Conservation (phyloP, 345 rosid genomes). For the Punica granatum region DNA sequence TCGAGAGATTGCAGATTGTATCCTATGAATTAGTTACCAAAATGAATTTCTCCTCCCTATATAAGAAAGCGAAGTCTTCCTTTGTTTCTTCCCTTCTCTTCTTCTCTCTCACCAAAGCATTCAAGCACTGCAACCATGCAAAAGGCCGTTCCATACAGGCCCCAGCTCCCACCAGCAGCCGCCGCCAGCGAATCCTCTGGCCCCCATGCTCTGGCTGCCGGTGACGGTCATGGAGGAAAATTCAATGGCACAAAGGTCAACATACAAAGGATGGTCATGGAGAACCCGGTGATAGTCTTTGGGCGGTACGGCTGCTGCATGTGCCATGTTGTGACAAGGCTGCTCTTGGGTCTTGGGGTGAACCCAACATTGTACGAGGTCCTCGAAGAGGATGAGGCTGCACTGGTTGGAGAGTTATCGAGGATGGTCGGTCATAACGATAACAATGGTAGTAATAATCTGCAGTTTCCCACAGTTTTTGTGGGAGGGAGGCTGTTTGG, state of each 20-base stretch:
- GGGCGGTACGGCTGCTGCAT: slow-evolving; percentile 7
- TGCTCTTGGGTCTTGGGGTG: slow-evolving; percentile 66
- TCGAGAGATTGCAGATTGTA: background rate
- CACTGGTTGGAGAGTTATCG: slow-evolving; percentile 28
- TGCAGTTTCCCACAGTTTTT: slow-evolving; percentile 66
- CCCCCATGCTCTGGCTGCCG: slow-evolving; percentile 17
- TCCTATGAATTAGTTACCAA: background rate
- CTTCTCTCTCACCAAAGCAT: background rate
- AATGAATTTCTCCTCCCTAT: background rate
- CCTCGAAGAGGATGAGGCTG: slow-evolving; percentile 42
- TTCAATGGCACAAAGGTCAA: background rate
- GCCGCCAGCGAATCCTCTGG: background rate
- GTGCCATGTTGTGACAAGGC: slow-evolving; percentile 43
- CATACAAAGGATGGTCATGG: slow-evolving; percentile 6
- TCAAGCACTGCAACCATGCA: slow-evolving; percentile 30
- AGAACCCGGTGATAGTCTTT: slow-evolving; percentile 14
- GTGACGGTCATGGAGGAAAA: slow-evolving; percentile 3
- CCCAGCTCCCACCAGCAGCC: slow-evolving; percentile 14
- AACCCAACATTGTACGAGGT: slow-evolving; percentile 63
- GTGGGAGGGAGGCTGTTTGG: slow-evolving; percentile 81
- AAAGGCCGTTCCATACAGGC: slow-evolving; percentile 41
- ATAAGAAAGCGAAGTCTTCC: background rate
- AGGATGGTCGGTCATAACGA: background rate
- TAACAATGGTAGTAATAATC: background rate
- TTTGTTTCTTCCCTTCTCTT: slow-evolving; percentile 1